These are phyloP conservation scores for Arthrobotrys sphaeroides DNA, from an alignment of 2,329 filamentous ascomycete species.

Conservation along the genomic window DNA sequence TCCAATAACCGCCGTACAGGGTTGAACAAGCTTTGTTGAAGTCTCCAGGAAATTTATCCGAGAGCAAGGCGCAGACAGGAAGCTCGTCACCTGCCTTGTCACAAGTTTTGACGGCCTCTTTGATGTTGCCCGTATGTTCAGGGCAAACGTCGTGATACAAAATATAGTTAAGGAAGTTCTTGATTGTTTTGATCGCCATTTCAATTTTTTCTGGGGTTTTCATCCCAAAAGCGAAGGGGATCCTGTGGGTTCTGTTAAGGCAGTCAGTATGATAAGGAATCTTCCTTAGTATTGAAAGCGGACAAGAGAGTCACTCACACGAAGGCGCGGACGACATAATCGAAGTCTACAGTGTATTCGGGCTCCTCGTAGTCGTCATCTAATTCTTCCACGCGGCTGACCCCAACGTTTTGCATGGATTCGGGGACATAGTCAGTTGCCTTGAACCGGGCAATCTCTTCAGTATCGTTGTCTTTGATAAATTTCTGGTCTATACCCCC, in stretches of 20 bases:
- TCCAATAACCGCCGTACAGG: constrained; percentile 68
- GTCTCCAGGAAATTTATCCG: constrained; percentile 71
- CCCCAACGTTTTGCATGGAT: constrained; percentile 61
- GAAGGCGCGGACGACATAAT: constrained; percentile 78
- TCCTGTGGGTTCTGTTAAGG: constrained; percentile 66
- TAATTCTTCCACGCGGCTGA: constrained; percentile 61
- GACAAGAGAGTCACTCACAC: constrained; percentile 67
- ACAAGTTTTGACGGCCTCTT: constrained; percentile 73
- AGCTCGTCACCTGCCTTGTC: constrained; percentile 74
- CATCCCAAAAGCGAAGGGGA: constrained; percentile 69
- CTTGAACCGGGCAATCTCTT: constrained; percentile 72
- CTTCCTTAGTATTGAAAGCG: background rate
- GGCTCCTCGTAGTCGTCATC: constrained; percentile 69
- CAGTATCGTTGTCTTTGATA: constrained; percentile 70
- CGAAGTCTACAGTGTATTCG: constrained; percentile 76
- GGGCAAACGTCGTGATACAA: constrained; percentile 85
- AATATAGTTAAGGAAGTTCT: constrained; percentile 88
- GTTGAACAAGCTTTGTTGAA: constrained; percentile 82
- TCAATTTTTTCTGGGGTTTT: constrained; percentile 67
- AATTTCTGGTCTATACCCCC: constrained; percentile 71
- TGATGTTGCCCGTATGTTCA: constrained; percentile 76
- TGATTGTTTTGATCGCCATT: constrained; percentile 73
- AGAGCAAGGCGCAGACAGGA: constrained; percentile 67
- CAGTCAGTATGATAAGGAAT: background rate
- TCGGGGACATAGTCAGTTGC: constrained; percentile 69